A percentile compares a stretch with the other conserved stretches of the same genome.
Conservation (phyloP, 2,329 filamentous ascomycete genomes). For the Pseudogymnoascus verrucosus region DNA sequence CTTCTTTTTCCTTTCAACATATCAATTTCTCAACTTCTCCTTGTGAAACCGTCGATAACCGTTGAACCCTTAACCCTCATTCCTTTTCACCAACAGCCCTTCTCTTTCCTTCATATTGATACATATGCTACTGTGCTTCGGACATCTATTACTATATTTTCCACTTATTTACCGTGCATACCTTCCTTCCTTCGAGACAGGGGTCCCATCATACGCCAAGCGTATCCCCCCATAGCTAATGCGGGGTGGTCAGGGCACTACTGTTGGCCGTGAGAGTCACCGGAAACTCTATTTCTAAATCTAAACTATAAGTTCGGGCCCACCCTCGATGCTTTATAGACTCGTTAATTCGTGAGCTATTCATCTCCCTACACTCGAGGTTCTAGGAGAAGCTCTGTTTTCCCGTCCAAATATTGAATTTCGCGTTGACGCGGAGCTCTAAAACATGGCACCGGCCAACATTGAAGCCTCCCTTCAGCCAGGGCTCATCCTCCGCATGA, state of each 20-base stretch:
- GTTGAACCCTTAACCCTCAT: background rate
- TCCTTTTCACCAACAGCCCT: background rate
- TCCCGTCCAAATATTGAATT: background rate
- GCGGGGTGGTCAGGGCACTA: background rate
- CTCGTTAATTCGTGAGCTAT: background rate
- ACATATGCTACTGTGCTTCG: background rate
- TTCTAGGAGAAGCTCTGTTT: background rate
- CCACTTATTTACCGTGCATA: background rate
- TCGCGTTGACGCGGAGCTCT: background rate
- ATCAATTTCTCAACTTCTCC: background rate
- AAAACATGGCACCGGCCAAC: background rate
- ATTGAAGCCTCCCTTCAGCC: background rate
- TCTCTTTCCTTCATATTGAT: background rate
- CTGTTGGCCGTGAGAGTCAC: background rate
- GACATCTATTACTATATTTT: background rate
- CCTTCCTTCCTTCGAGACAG: background rate
- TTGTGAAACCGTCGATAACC: background rate
- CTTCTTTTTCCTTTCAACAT: too few relatives aligned
- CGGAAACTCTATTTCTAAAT: background rate
- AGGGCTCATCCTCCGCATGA: background rate
- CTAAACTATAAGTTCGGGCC: background rate
- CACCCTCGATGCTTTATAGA: background rate
- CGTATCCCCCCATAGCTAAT: background rate
- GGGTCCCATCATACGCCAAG: background rate
- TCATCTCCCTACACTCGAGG: background rate